phyloP scores from a whole-genome alignment of 1,139 yeast species.

The Scheffersomyces titani region DNA sequence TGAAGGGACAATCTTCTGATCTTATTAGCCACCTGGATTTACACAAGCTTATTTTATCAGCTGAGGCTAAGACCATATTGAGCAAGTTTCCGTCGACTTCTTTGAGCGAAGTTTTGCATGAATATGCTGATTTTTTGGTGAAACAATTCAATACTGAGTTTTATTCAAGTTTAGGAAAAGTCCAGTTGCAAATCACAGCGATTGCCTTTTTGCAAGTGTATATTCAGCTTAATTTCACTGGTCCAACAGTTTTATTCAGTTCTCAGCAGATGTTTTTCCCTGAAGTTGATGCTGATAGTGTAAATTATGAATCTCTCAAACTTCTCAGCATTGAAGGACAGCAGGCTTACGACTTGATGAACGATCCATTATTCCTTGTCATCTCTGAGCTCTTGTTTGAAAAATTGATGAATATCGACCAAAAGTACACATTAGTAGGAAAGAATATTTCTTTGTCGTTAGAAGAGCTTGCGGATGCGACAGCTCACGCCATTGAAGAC shows the following conservation, averaged over 20 bases:
- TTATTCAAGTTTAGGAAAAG: constrained; percentile 11
- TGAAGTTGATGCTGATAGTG: constrained; percentile 23
- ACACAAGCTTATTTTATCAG: constrained; percentile 6
- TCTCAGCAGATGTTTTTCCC: constrained; percentile 35
- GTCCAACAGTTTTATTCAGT: constrained; percentile 60
- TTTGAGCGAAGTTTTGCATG: constrained; percentile 20
- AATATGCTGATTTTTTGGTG: constrained; percentile 20
- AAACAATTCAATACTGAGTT: constrained; percentile 11
- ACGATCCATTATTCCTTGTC: constrained; percentile 54
- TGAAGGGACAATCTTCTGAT: constrained; percentile 28
- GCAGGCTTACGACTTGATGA: constrained; percentile 59
- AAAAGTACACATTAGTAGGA: constrained; percentile 28
- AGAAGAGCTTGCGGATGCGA: constrained; percentile 21
- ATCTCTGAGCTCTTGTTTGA: constrained; percentile 56
- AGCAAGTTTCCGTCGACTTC: constrained; percentile 15
- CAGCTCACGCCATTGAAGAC: constrained; percentile 10
- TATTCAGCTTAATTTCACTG: constrained; percentile 79
- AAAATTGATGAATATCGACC: constrained; percentile 33
- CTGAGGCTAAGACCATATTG: constrained; percentile 5
- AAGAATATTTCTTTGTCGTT: constrained; percentile 18
- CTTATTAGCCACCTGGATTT: constrained; percentile 17
- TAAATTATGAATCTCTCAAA: constrained; percentile 36
- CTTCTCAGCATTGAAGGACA: constrained; percentile 60
- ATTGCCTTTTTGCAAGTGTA: constrained; percentile 66
- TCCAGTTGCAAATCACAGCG: constrained; percentile 44